These are phyloP conservation scores for Yarrowia deformans DNA, from an alignment of 805 yeast species.

Conservation along the genomic window DNA sequence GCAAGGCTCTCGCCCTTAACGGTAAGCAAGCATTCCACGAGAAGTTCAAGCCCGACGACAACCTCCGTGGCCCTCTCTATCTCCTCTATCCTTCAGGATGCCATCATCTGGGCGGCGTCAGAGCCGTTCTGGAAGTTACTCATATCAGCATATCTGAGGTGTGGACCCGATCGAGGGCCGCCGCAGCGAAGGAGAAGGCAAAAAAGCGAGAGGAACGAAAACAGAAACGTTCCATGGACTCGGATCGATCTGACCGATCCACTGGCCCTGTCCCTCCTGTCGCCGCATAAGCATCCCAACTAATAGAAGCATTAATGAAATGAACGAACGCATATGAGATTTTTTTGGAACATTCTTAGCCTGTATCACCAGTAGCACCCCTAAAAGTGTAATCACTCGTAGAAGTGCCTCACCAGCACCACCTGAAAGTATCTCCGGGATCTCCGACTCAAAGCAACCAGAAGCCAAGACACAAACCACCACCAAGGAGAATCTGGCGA, in stretches of 20 bases:
- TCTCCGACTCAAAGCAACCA: too few species aligned
- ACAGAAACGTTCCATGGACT: constrained; percentile 18
- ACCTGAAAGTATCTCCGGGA: neutral
- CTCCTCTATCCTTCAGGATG: constrained; percentile 31
- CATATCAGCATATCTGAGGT: constrained; percentile 35
- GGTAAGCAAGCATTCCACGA: constrained; percentile 35
- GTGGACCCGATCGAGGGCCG: constrained; percentile 36
- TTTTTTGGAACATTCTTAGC: constrained; percentile 14
- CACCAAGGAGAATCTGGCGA: constrained; percentile 1
- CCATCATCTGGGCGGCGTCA: constrained; percentile 34
- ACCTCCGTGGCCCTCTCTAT: constrained; percentile 33
- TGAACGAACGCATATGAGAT: constrained; percentile 31
- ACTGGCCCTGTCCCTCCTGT: constrained; percentile 29
- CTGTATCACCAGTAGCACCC: neutral
- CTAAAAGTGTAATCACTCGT: constrained; percentile 3
- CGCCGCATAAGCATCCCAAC: constrained; percentile 37
- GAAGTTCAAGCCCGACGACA: constrained; percentile 37
- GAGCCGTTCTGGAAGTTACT: constrained; percentile 35
- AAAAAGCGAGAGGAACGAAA: constrained; percentile 30
- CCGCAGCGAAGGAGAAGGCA: constrained; percentile 32
- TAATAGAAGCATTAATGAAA: constrained; percentile 36
- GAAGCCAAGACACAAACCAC: neutral
- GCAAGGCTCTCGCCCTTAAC: constrained; percentile 27
- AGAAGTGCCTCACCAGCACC: constrained; percentile 1
- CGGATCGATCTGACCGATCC: constrained; percentile 11